A percentile compares a stretch with the other conserved stretches of the same genome.
phyloP scores from a whole-genome alignment of 352 stramenopile genomes.

The Saprolegnia parasitica region DNA sequence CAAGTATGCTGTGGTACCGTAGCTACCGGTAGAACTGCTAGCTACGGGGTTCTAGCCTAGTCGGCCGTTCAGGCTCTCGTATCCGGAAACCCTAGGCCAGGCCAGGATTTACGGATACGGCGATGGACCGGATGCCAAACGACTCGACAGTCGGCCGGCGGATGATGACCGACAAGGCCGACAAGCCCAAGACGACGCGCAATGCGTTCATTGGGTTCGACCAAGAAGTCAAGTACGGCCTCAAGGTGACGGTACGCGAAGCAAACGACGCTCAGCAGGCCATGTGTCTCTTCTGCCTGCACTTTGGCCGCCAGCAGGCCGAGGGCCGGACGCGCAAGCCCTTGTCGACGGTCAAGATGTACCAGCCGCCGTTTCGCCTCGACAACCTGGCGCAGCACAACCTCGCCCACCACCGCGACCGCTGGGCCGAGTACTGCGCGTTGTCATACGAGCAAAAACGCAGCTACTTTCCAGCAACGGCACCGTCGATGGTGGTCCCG shows the following conservation, averaged over 20 bases:
- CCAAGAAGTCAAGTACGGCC: conserved; percentile 19
- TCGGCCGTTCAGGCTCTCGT: too few relatives aligned
- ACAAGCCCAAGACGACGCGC: not conserved
- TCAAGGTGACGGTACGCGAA: conserved; percentile 6
- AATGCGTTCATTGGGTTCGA: not conserved
- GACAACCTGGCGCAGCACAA: conserved; percentile 25
- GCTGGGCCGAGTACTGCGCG: conserved; percentile 16
- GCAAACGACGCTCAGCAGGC: conserved; percentile 17
- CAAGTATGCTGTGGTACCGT: too few relatives aligned
- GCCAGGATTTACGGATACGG: too few relatives aligned
- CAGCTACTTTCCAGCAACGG: conserved; percentile 9
- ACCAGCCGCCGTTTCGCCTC: conserved; percentile 22
- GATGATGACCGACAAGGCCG: not conserved
- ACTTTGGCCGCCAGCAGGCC: conserved; percentile 21
- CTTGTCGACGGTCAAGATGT: conserved; percentile 25
- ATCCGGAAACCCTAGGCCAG: too few relatives aligned
- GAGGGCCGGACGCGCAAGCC: conserved; percentile 18
- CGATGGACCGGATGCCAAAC: too few relatives aligned
- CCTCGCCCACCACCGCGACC: conserved; percentile 21
- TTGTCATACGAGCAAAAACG: conserved; percentile 18
- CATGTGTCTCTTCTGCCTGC: conserved; percentile 24
- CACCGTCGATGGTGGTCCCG: not conserved
- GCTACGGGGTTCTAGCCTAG: too few relatives aligned
- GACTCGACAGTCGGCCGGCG: too few relatives aligned
- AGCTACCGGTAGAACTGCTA: too few relatives aligned